These are phyloP conservation scores for Rhododendron vialii DNA, from an alignment of 148 eudicot genomes.

Conservation along the genomic window DNA sequence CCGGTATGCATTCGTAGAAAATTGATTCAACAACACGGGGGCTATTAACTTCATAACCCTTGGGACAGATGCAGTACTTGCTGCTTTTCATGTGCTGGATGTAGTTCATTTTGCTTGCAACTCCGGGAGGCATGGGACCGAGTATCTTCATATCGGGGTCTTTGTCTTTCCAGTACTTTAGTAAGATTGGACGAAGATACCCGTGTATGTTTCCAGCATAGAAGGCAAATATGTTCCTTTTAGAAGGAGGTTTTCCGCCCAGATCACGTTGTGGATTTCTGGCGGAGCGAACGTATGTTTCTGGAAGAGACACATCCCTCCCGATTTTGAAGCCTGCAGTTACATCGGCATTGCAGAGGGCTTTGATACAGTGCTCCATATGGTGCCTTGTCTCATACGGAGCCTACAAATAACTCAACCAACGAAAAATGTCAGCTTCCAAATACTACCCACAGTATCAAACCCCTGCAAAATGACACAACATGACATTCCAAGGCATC, in stretches of 20 bases:
- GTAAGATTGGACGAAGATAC: conserved; percentile 60
- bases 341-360: conserved; percentile 67
- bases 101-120: conserved; percentile 56
- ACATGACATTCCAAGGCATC: background rate
- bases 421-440: background rate
- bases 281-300: conserved; percentile 52
- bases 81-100: conserved; percentile 70
- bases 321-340: conserved; percentile 65
- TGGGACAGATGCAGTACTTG: conserved; percentile 77
- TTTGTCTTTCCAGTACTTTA: conserved; percentile 61
- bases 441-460: background rate
- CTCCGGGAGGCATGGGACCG: conserved; percentile 60
- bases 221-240: conserved; percentile 58
- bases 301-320: conserved; percentile 66
- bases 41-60: conserved; percentile 69
- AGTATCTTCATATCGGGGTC: conserved; percentile 60
- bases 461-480: background rate
- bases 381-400: conserved; percentile 37
- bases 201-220: conserved; percentile 78
- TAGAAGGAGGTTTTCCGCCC: conserved; percentile 63
- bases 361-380: conserved; percentile 56
- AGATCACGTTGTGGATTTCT: conserved; percentile 50
- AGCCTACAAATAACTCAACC: conserved; percentile 34
- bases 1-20: conserved; percentile 72
- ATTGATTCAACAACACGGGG: conserved; percentile 75